A percentile compares a stretch with the other conserved stretches of the same genome.
Evolutionary conservation across 2,329 filamentous ascomycete genomes (phyloP).

Genomic region (Parastagonospora avenae): DNA sequence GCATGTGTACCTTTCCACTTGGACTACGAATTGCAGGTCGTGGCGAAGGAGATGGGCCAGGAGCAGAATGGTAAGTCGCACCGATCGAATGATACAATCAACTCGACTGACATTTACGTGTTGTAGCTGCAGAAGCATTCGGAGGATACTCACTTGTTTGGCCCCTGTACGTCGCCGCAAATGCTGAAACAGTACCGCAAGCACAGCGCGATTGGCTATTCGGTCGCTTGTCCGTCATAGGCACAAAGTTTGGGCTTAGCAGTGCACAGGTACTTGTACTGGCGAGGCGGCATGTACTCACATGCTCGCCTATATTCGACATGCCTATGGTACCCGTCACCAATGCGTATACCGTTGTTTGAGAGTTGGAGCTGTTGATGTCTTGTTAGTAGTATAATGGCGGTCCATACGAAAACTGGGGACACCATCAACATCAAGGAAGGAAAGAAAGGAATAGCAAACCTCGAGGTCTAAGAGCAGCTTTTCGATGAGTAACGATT

Average conservation of each 20-base stretch:
- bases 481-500: no score
- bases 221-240: slow-evolving; percentile 44
- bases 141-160: slow-evolving; percentile 49
- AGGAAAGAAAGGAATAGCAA: no score
- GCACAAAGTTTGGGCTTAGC: slow-evolving; percentile 43
- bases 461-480: no score
- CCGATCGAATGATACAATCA: background rate
- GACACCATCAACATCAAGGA: no score
- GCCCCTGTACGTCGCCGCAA: slow-evolving; percentile 48
- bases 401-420: no score
- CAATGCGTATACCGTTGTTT: no score
- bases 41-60: slow-evolving; percentile 39
- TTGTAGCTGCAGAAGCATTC: slow-evolving; percentile 44
- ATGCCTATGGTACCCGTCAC: no score
- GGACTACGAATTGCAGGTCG: slow-evolving; percentile 43
- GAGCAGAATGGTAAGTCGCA: slow-evolving; percentile 40
- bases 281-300: slow-evolving; percentile 42
- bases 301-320: slow-evolving; percentile 36
- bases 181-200: slow-evolving; percentile 44
- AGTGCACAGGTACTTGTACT: slow-evolving; percentile 43
- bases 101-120: slow-evolving; percentile 10
- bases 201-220: slow-evolving; percentile 45
- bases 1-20: slow-evolving; percentile 49
- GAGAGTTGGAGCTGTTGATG: no score
- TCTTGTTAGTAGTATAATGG: no score